These are phyloP conservation scores for Conticribra guillardii DNA, from an alignment of 108 stramenopile genomes.

Conservation along the genomic window DNA sequence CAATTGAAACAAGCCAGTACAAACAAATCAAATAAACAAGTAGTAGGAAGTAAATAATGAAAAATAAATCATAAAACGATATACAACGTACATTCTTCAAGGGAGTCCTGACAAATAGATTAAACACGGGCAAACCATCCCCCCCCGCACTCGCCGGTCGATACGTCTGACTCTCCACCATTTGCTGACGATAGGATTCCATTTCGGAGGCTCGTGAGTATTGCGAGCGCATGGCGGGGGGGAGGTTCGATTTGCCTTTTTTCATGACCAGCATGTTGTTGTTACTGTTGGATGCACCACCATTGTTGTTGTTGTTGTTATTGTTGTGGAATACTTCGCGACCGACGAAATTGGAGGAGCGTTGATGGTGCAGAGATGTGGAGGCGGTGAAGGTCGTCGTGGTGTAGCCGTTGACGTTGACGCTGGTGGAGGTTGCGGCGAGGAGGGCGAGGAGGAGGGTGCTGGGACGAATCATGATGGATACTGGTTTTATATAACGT, in stretches of 20 bases:
- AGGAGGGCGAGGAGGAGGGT: constrained; percentile 13
- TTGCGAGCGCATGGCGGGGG: constrained; percentile 75
- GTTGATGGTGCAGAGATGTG: constrained; percentile 14
- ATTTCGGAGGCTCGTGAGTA: constrained; percentile 76
- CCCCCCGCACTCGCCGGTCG: constrained; percentile 39
- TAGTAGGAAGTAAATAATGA: background rate
- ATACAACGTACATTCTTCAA: constrained; percentile 68
- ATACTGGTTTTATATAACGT: background rate
- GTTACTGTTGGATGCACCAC: background rate
- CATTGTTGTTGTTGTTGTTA: too few species aligned
- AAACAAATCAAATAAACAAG: background rate
- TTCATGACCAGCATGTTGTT: constrained; percentile 61
- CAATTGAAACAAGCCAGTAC: too few species aligned
- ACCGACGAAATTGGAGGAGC: constrained; percentile 33
- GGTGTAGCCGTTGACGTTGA: too few species aligned
- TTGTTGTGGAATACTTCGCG: constrained; percentile 11
- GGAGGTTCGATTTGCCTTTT: constrained; percentile 83
- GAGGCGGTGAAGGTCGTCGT: too few species aligned
- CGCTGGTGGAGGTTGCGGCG: background rate
- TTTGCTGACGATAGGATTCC: constrained; percentile 65
- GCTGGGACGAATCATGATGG: constrained; percentile 27
- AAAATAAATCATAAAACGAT: background rate
- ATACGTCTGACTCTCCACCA: constrained; percentile 58
- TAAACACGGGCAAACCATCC: constrained; percentile 87
- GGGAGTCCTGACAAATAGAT: constrained; percentile 81